phyloP scores from a whole-genome alignment of 768 basidiomycete genomes.

The Mycena albidolilacea region DNA sequence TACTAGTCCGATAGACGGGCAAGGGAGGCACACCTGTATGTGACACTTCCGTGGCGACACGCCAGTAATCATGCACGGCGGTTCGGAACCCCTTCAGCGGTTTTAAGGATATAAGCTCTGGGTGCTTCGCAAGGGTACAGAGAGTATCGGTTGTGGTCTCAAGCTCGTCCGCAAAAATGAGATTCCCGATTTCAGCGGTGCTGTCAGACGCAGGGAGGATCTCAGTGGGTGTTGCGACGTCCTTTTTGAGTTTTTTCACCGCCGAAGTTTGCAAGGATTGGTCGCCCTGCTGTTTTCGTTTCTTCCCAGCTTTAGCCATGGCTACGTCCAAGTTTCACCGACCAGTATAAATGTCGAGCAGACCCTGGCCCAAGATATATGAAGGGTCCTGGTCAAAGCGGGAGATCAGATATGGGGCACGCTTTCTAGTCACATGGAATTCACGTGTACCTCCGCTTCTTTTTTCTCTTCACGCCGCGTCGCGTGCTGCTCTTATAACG shows the following conservation, averaged over 20 bases:
- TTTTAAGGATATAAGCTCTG: slow-evolving; percentile 49
- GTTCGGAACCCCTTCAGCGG: slow-evolving; percentile 55
- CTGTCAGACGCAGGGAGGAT: not conserved
- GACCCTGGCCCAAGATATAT: no score
- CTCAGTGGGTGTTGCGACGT: slow-evolving; percentile 13
- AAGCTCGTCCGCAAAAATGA: slow-evolving; percentile 53
- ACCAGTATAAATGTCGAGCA: not conserved
- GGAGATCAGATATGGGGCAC: no score
- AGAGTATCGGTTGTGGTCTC: slow-evolving; percentile 57
- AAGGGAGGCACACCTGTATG: slow-evolving; percentile 48
- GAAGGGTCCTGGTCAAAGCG: no score
- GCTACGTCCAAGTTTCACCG: not conserved
- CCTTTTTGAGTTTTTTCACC: slow-evolving; percentile 39
- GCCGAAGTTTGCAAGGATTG: slow-evolving; percentile 8
- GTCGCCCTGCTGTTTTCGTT: slow-evolving; percentile 41
- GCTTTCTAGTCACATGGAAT: no score
- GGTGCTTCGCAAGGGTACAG: slow-evolving; percentile 48
- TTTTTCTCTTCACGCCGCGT: not conserved
- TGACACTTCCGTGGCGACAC: slow-evolving; percentile 50
- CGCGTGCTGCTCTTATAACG: slow-evolving; percentile 26
- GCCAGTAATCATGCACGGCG: slow-evolving; percentile 57
- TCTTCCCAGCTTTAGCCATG: slow-evolving; percentile 47
- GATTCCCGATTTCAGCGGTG: slow-evolving; percentile 46
- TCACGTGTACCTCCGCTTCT: no score
- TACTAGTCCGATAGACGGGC: not conserved